A percentile compares a stretch with the other conserved stretches of the same genome.
phyloP scores from a whole-genome alignment of 208 protist genomes.

The Porcisia hertigi region DNA sequence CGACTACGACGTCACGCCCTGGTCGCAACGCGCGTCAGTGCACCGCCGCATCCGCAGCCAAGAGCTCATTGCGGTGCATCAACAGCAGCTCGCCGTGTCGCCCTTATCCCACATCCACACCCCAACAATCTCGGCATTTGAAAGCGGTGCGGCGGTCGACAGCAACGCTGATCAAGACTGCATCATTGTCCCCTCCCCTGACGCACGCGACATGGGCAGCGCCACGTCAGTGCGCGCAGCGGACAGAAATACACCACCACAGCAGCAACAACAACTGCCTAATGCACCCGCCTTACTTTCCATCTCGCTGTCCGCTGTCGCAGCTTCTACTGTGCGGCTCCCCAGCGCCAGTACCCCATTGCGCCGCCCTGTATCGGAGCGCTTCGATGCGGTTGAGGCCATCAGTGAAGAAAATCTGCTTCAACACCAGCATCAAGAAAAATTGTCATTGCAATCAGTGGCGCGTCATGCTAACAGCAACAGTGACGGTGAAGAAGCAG shows the following conservation, averaged over 20 bases:
- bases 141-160: background rate
- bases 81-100: conserved; percentile 17
- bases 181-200: background rate
- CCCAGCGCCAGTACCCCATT: conserved; percentile 22
- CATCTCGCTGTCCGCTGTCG: background rate
- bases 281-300: background rate
- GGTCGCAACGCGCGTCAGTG: conserved; percentile 34
- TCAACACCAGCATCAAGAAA: background rate
- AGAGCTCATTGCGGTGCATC: conserved; percentile 20
- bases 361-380: conserved; percentile 42
- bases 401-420: background rate
- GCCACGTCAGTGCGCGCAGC: background rate
- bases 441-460: background rate
- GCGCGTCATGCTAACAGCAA: background rate
- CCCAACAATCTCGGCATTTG: background rate
- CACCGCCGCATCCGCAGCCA: conserved; percentile 42
- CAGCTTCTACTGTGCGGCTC: background rate
- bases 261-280: background rate
- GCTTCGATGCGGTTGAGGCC: conserved; percentile 29
- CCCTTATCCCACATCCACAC: conserved; percentile 15
- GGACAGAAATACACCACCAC: background rate
- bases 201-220: background rate
- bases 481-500: background rate
- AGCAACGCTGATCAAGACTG: conserved; percentile 4
- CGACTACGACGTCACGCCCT: conserved; percentile 49